These are phyloP conservation scores for Teratosphaeria gauchensis DNA, from an alignment of 2,329 filamentous ascomycete species.

Conservation along the genomic window DNA sequence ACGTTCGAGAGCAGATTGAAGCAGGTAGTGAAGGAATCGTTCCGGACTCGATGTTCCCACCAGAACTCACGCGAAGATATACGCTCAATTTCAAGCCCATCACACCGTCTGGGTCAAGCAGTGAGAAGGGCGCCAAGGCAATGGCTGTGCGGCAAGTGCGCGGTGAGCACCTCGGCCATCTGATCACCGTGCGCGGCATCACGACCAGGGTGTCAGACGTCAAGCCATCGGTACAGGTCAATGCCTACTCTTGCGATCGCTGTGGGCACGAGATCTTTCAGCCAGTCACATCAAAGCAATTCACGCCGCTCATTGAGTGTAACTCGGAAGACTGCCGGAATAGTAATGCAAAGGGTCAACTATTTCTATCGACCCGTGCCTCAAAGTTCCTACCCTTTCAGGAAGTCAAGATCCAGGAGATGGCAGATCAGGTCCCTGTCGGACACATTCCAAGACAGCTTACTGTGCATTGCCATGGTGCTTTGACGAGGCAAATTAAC, in stretches of 20 bases:
- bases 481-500: conserved; percentile 74
- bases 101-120: conserved; percentile 59
- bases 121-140: conserved; percentile 48
- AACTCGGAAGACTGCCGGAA: conserved; percentile 80
- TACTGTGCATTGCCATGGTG: conserved; percentile 82
- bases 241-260: conserved; percentile 93
- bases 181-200: conserved; percentile 92
- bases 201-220: conserved; percentile 93
- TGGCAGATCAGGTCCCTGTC: conserved; percentile 98
- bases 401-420: conserved; percentile 96
- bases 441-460: conserved; percentile 91
- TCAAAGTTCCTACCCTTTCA: conserved; percentile 97
- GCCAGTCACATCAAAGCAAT: conserved; percentile 83
- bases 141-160: conserved; percentile 89
- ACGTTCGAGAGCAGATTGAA: conserved; percentile 43
- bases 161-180: conserved; percentile 81
- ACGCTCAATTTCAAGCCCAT: conserved; percentile 92
- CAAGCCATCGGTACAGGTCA: conserved; percentile 94
- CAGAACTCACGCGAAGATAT: conserved; percentile 85
- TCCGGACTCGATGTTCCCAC: conserved; percentile 72
- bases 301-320: conserved; percentile 75
- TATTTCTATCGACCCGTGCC: conserved; percentile 88
- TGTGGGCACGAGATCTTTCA: conserved; percentile 98
- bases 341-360: conserved; percentile 86
- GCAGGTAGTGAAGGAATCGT: conserved; percentile 42